Percentiles rank a stretch among this genome's conserved stretches.
Evolutionary conservation across 176 grass and related monocot species (phyloP).

Genomic region (Oryza australiensis): DNA sequence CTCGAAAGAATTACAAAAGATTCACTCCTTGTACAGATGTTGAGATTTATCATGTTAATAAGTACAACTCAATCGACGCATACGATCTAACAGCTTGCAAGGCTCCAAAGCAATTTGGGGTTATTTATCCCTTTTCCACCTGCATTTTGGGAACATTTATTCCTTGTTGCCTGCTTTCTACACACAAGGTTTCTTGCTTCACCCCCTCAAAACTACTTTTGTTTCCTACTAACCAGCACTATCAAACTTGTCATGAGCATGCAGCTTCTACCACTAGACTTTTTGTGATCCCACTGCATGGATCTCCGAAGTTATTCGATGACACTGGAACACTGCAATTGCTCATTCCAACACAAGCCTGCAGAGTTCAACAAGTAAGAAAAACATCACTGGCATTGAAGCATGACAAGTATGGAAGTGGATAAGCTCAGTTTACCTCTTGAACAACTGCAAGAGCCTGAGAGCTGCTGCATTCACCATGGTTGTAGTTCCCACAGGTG

Average conservation of each 20-base stretch:
- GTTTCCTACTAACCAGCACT: conserved; percentile 31
- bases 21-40: conserved; percentile 25
- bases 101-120: conserved; percentile 5
- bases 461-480: conserved; percentile 77
- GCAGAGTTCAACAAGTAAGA: conserved; percentile 20
- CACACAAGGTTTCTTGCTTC: conserved; percentile 48
- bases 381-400: neutral
- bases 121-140: conserved; percentile 38
- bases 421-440: conserved; percentile 57
- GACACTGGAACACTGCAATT: conserved; percentile 77
- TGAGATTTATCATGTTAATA: conserved; percentile 28
- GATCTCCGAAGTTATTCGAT: conserved; percentile 74
- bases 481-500: conserved; percentile 70
- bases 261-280: conserved; percentile 91
- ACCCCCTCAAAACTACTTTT: conserved; percentile 30
- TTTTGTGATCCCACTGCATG: conserved; percentile 72
- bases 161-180: conserved; percentile 43
- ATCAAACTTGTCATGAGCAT: conserved; percentile 60
- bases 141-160: conserved; percentile 46
- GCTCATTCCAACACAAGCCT: conserved; percentile 79
- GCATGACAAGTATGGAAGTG: conserved; percentile 26
- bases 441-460: conserved; percentile 69
- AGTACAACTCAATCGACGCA: conserved; percentile 14
- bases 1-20: conserved; percentile 5
- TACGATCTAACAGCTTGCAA: conserved; percentile 26